Percentiles rank a stretch among this genome's conserved stretches.
Evolutionary conservation across 306 rosid species (phyloP).

Genomic region (Biancaea sappan): DNA sequence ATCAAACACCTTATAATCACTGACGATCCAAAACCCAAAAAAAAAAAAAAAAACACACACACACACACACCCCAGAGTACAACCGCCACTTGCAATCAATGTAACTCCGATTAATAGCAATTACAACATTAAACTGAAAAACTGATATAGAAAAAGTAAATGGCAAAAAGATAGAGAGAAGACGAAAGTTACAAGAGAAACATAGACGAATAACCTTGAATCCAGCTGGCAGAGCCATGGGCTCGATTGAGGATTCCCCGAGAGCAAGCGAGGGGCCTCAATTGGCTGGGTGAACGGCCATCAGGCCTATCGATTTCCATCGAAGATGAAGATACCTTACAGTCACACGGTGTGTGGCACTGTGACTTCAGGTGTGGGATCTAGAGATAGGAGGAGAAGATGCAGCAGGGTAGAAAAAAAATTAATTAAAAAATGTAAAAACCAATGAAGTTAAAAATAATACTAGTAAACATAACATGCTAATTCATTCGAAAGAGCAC

Average conservation of each 20-base stretch:
- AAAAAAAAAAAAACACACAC: background rate
- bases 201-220: slow-evolving; percentile 52
- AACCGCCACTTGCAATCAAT: background rate
- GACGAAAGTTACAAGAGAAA: background rate
- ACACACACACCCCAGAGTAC: background rate
- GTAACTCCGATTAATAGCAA: background rate
- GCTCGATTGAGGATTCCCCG: slow-evolving; percentile 75
- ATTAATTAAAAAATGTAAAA: too few relatives aligned
- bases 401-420: background rate
- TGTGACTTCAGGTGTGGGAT: background rate
- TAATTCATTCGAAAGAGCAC: background rate
- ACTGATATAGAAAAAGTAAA: background rate
- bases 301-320: slow-evolving; percentile 74
- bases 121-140: background rate
- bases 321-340: background rate
- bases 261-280: slow-evolving; percentile 81
- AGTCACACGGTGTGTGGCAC: background rate
- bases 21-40: background rate
- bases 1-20: background rate
- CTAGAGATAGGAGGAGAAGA: background rate
- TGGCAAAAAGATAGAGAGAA: background rate
- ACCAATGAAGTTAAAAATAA: background rate
- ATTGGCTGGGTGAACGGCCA: slow-evolving; percentile 74
- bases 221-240: slow-evolving; percentile 93
- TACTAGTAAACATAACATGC: background rate